Base-by-base conservation (phyloP, 106 monocot species). In the Xerophyta viscosa region DNA sequence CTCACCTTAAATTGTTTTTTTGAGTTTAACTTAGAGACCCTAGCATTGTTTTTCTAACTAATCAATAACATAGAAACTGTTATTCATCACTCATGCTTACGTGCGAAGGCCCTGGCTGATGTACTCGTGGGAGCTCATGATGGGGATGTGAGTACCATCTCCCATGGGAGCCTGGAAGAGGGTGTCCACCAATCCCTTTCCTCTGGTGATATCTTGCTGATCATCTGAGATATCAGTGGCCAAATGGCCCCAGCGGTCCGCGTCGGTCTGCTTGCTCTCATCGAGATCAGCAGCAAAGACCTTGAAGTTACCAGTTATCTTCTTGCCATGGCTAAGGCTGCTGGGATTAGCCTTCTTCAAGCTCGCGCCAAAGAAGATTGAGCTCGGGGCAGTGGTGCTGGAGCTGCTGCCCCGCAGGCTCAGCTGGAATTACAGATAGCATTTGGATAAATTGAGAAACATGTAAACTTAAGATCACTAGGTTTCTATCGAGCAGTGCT, bases 131-230 rank as follows among this genome's bases (percentile, higher is more conserved):
- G 80, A 80, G 69, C 57, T 80, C 61, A 80, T 14, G 29, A 80
- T 52, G 19, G 80, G 51, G 27, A 62, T 20, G 61, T 80, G 80
- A 23, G 80, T 80, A 4, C 80, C 80, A 2, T 19, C 61, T 0
- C 70, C 74, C 20, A 46, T 51, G 49, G 80, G 74, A 14, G 80
- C 80, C 27, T 80, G 80, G 70, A 80, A 80, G 45, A 80, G 80
- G 21, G 70, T 27, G 29, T 70, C 70, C 0, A 74, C 80, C 60
- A 74, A 17, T 5, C 80, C 80, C 48, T 80, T 80, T 33, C 80
- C 74, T 64, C 80, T 74, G 24, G 74, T 70, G 51, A 74, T 80
- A 51, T 80, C 80, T 52, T 80, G 80, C 53, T 80, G 80, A 37
- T 80, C 80, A 22, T 80, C 80, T 0, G 80, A 80, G 2, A 23